These are phyloP conservation scores for Pelargonium fulgidum DNA, from an alignment of 441 rosid genomes.

Conservation along the genomic window DNA sequence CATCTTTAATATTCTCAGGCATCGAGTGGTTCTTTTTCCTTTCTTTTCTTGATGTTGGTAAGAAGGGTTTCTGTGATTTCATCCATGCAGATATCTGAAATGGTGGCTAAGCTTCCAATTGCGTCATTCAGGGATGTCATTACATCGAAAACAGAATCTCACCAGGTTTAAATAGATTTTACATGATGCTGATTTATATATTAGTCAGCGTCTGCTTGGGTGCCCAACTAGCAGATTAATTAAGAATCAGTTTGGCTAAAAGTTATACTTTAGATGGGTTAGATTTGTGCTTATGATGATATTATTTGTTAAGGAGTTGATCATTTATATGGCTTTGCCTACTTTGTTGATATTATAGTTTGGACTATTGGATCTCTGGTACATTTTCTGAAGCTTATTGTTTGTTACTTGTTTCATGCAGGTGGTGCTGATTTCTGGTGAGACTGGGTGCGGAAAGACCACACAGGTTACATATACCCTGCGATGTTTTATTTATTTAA, in stretches of 20 bases:
- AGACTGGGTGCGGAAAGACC: slow-evolving; percentile 4
- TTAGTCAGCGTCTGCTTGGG: neutral
- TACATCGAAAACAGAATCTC: neutral
- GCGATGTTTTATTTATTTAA: neutral
- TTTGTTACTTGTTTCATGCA: neutral
- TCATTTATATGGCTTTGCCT: neutral
- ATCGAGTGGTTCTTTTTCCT: neutral
- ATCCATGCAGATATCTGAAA: neutral
- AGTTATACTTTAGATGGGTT: neutral
- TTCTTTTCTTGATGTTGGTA: neutral
- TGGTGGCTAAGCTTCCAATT: slow-evolving; percentile 1
- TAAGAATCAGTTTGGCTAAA: neutral
- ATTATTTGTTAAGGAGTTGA: neutral
- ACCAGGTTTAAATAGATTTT: slow-evolving; percentile 3
- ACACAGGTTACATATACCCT: slow-evolving; percentile 3
- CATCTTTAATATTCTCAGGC: neutral
- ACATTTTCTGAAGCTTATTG: neutral
- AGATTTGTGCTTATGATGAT: slow-evolving; percentile 1
- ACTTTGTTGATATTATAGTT: neutral
- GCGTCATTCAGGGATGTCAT: neutral
- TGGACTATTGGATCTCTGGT: neutral
- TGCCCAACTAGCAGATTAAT: neutral
- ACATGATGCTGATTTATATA: neutral
- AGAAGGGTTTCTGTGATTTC: neutral
- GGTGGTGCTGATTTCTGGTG: slow-evolving; percentile 5